Evolutionary conservation across 371 early-diverging fungal species (phyloP).

Genomic region (Rhizopus microsporus): DNA sequence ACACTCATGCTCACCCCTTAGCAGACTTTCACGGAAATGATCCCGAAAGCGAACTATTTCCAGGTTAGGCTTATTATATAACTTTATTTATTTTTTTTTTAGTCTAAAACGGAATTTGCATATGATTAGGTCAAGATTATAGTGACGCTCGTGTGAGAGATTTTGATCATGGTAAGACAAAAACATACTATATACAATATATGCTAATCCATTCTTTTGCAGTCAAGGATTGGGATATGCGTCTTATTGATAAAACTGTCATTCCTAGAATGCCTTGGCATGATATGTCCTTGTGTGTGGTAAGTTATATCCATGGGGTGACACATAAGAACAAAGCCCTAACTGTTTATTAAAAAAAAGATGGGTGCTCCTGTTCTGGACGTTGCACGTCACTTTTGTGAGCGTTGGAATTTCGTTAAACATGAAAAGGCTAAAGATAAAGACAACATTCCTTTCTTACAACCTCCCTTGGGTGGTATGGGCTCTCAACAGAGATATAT

Average conservation of each 20-base stretch:
- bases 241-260: slow-evolving; percentile 63
- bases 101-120: not conserved
- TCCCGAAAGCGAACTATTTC: slow-evolving; percentile 38
- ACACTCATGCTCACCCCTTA: slow-evolving; percentile 77
- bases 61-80: slow-evolving; percentile 32
- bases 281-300: slow-evolving; percentile 81
- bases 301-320: slow-evolving; percentile 25
- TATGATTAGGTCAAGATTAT: slow-evolving; percentile 79
- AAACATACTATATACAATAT: not conserved
- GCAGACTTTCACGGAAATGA: slow-evolving; percentile 55
- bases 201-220: slow-evolving; percentile 12
- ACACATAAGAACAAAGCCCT: slow-evolving; percentile 10
- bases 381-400: slow-evolving; percentile 87
- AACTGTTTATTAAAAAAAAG: slow-evolving; percentile 23
- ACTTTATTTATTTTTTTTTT: not conserved
- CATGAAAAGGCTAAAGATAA: slow-evolving; percentile 44
- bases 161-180: slow-evolving; percentile 69
- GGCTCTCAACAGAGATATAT: slow-evolving; percentile 28
- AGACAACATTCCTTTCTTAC: slow-evolving; percentile 39
- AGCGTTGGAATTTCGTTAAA: slow-evolving; percentile 93
- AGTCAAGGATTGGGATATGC: slow-evolving; percentile 65
- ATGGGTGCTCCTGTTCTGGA: slow-evolving; percentile 81
- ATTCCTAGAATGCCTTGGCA: slow-evolving; percentile 97
- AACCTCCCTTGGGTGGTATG: slow-evolving; percentile 53
- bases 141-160: slow-evolving; percentile 91